These are phyloP conservation scores for Fusarium sp. DNA, from an alignment of 2,329 filamentous ascomycete species.

Conservation along the genomic window DNA sequence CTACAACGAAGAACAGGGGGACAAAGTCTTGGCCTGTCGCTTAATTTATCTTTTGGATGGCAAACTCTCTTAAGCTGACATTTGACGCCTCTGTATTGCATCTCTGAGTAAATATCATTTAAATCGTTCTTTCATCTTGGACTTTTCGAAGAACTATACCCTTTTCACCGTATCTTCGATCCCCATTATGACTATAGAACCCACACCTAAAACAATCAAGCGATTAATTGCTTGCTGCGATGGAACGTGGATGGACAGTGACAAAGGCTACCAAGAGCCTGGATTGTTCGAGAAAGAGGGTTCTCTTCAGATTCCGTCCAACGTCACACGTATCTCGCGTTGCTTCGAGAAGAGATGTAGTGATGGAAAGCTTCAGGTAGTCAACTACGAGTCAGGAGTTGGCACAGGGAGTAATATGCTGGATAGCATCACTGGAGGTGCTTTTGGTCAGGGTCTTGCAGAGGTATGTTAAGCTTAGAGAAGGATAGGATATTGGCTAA, in stretches of 20 bases:
- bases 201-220: constrained; percentile 50
- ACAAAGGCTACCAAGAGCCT: constrained; percentile 60
- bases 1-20: constrained; percentile 27
- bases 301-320: constrained; percentile 65
- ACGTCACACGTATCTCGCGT: constrained; percentile 70
- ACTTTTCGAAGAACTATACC: not conserved
- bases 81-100: constrained; percentile 12
- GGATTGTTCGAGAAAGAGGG: constrained; percentile 52
- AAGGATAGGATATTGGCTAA: constrained; percentile 12
- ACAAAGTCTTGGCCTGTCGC: constrained; percentile 36
- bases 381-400: constrained; percentile 71
- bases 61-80: constrained; percentile 16
- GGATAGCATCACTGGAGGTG: constrained; percentile 65
- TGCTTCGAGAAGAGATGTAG: constrained; percentile 64
- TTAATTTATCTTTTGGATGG: constrained; percentile 36
- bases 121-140: not conserved
- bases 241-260: constrained; percentile 66
- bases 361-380: constrained; percentile 67
- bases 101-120: not conserved
- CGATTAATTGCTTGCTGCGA: constrained; percentile 65
- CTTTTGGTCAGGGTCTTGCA: constrained; percentile 66
- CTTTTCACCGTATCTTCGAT: not conserved
- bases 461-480: constrained; percentile 54
- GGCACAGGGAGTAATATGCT: constrained; percentile 64
- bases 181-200: constrained; percentile 8